Evolutionary conservation across 73 alveolate genomes (phyloP), one percentile per base, ranked within the genome.

Genomic region (Uronychia setigera): DNA sequence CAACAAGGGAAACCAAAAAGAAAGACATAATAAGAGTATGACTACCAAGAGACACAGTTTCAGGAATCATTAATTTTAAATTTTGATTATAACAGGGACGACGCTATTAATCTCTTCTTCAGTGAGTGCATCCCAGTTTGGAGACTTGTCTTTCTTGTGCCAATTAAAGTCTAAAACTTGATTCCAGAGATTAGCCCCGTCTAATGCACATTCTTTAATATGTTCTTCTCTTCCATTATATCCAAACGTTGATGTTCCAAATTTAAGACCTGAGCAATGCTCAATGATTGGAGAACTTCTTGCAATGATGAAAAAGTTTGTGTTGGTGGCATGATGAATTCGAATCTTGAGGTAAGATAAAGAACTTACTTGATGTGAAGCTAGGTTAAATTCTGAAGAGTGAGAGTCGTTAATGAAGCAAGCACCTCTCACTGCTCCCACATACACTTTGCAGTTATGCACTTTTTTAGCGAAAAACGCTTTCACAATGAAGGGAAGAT

Each of bases 231-330:
- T 83, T 29, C 76, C 75, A 1, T 89, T 76, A 77, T 92, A 92
- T 75, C 86, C 83, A 80, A 95, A 88, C 46, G 81, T 92, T 78
- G 60, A 93, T 26, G 74, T 87, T 13, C 92, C 97, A 88, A 96
- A 97, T 80, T 58, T 84, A 87, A 97, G 83, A 13, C 87, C 95
- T 75, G 91, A 84, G 74, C 98, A 96, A 87, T 96, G 89, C 80
- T 97, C 99, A 59, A 97, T 97, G 33, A 97, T 97, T 35, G 99
- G 97, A 80, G 95, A 95, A 31, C 98, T 93, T 81, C 92, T 96
- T 31, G 96, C 97, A 77, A 94, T 80, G 46, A 97, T 89, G 86
- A 81, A 94, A 91, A 97, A 97, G 58, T 83, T 76, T 32, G 94
- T 85, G 60, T 87, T 87, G 46, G 75, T 82, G 9, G 99, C 92